These are phyloP conservation scores for Vitis cinerea DNA, from an alignment of 164 flowering plant genomes.

Conservation along the genomic window DNA sequence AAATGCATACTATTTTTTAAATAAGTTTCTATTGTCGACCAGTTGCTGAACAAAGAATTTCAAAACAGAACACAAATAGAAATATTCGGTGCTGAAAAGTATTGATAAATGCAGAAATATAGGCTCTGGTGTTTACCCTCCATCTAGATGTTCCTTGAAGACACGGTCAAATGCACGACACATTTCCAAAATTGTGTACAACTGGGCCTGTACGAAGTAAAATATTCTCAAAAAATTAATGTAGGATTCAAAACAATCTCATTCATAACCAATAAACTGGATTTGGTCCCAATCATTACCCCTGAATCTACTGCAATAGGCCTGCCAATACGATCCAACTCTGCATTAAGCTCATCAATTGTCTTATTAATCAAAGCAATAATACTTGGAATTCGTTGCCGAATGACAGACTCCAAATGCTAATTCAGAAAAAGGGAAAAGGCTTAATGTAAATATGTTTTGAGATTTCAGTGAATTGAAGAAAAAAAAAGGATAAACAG, in stretches of 20 bases:
- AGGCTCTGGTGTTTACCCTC: constrained; percentile 50
- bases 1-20: too few species aligned
- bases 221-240: constrained; percentile 11
- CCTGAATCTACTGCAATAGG: constrained; percentile 92
- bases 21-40: too few species aligned
- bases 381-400: constrained; percentile 88
- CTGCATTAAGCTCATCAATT: constrained; percentile 89
- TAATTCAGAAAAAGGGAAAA: constrained; percentile 25
- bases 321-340: constrained; percentile 90
- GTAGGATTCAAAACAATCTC: neutral
- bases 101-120: neutral
- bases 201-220: constrained; percentile 57
- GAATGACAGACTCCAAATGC: constrained; percentile 90
- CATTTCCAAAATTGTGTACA: constrained; percentile 72
- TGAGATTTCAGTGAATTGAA: constrained; percentile 1
- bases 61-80: neutral
- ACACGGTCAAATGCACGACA: constrained; percentile 88
- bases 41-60: neutral
- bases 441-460: neutral
- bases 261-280: neutral
- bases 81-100: neutral
- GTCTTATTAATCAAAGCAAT: constrained; percentile 86
- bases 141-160: constrained; percentile 87
- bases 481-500: neutral
- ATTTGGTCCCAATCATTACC: constrained; percentile 39